Evolutionary conservation across 73 alveolate genomes (phyloP).

Genomic region (Paramecium octaurelia): DNA sequence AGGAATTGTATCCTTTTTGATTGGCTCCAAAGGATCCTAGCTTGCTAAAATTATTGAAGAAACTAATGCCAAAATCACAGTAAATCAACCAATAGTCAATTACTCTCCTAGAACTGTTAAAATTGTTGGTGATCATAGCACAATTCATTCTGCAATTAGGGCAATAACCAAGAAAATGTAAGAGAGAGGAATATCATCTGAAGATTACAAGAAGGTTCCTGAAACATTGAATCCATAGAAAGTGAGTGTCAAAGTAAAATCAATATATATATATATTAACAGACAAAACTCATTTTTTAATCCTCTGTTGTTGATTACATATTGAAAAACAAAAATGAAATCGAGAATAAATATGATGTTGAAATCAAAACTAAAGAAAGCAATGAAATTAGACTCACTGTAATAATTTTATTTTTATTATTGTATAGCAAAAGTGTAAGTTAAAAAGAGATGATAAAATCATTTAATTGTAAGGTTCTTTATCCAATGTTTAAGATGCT

Average conservation of each 20-base stretch:
- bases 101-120: conserved; percentile 42
- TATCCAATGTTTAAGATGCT: neutral
- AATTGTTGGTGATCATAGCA: neutral
- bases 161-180: conserved; percentile 25
- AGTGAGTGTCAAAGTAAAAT: neutral
- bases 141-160: neutral
- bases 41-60: neutral
- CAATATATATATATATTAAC: neutral
- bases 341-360: neutral
- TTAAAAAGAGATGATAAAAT: neutral
- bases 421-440: neutral
- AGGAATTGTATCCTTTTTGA: conserved; percentile 45
- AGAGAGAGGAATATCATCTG: neutral
- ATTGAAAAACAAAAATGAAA: neutral
- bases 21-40: conserved; percentile 33
- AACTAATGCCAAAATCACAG: neutral
- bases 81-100: conserved; percentile 9
- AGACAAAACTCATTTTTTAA: neutral
- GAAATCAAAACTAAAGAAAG: neutral
- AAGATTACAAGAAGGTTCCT: conserved; percentile 1
- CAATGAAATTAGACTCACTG: neutral
- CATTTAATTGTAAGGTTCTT: neutral
- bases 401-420: neutral
- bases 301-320: neutral
- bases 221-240: conserved; percentile 29